phyloP scores from a whole-genome alignment of 805 yeast genomes.

The Nakazawaea anatomiae region DNA sequence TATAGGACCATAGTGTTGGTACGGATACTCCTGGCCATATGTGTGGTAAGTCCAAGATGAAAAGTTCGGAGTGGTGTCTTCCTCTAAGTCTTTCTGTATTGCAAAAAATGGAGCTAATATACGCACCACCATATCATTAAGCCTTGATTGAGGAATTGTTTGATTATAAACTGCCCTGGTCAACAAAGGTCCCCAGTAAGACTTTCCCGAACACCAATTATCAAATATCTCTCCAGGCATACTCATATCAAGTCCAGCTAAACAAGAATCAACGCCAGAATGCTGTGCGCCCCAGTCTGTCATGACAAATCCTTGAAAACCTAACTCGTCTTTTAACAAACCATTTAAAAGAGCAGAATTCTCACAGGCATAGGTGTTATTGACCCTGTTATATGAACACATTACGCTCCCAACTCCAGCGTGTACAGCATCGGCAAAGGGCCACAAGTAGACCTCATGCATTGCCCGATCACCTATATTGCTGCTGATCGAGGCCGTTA shows the following conservation, averaged over 20 bases:
- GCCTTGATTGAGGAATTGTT: constrained; percentile 44
- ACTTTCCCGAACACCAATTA: constrained; percentile 46
- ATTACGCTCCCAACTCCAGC: constrained; percentile 55
- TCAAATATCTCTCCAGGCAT: constrained; percentile 57
- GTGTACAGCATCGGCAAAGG: constrained; percentile 53
- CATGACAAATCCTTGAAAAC: constrained; percentile 59
- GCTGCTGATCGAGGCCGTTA: constrained; percentile 39
- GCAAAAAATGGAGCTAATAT: constrained; percentile 51
- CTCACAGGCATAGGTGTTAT: constrained; percentile 53
- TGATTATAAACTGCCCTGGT: constrained; percentile 50
- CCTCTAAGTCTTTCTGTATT: constrained; percentile 32
- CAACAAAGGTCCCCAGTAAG: constrained; percentile 53
- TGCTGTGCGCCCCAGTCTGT: constrained; percentile 62
- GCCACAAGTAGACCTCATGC: constrained; percentile 59
- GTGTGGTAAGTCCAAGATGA: constrained; percentile 55
- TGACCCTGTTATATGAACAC: constrained; percentile 53
- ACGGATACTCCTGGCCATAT: constrained; percentile 47
- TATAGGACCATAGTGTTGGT: constrained; percentile 48
- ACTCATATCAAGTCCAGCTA: constrained; percentile 57
- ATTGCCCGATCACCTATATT: constrained; percentile 54
- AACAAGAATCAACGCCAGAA: constrained; percentile 46
- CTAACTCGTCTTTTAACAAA: constrained; percentile 52
- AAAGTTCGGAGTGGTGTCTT: constrained; percentile 42
- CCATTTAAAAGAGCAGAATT: constrained; percentile 48
- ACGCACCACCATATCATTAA: constrained; percentile 56